A percentile compares a stretch with the other conserved stretches of the same genome.
Conservation (phyloP, 495 filamentous ascomycete genomes). For the Bombardia bombarda region DNA sequence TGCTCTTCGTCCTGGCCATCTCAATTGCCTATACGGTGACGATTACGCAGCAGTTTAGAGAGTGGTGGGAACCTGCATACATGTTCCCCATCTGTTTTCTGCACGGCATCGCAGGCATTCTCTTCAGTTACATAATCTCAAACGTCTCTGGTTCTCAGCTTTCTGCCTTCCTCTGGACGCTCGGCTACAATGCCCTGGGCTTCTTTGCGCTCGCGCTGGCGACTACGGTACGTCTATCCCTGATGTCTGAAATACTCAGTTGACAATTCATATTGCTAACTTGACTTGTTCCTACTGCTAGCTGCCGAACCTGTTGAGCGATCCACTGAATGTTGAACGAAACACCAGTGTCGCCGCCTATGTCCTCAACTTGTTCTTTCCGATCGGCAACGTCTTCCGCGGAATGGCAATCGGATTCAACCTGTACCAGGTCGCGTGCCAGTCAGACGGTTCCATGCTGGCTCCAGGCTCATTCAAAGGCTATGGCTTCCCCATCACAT, state of each 20-base stretch:
- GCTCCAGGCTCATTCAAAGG: slow-evolving; percentile 59
- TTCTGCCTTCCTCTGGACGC: slow-evolving; percentile 42
- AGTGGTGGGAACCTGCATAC: slow-evolving; percentile 62
- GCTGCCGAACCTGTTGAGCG: slow-evolving; percentile 55
- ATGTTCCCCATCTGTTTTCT: slow-evolving; percentile 66
- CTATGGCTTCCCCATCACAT: slow-evolving; percentile 69
- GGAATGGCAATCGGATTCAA: slow-evolving; percentile 65
- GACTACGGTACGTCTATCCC: background rate
- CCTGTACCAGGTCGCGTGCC: slow-evolving; percentile 59
- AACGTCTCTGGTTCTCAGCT: slow-evolving; percentile 38
- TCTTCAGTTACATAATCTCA: slow-evolving; percentile 62
- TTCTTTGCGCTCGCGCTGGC: slow-evolving; percentile 11
- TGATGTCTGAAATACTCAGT: background rate
- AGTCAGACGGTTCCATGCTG: slow-evolving; percentile 45
- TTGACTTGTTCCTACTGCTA: slow-evolving; percentile 45
- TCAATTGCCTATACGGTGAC: slow-evolving; percentile 54
- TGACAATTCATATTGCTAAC: slow-evolving; percentile 37
- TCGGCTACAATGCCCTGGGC: slow-evolving; percentile 51
- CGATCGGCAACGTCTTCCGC: slow-evolving; percentile 57
- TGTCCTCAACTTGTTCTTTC: slow-evolving; percentile 56
- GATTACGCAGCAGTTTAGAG: slow-evolving; percentile 46
- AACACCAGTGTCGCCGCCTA: slow-evolving; percentile 47
- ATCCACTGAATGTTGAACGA: slow-evolving; percentile 53
- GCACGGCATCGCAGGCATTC: slow-evolving; percentile 59
- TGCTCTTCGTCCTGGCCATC: slow-evolving; percentile 51